Percentiles rank a stretch among this genome's conserved stretches.
Evolutionary conservation across 176 grass and related monocot species (phyloP).

Genomic region (Rhipidocladum racemiflorum): DNA sequence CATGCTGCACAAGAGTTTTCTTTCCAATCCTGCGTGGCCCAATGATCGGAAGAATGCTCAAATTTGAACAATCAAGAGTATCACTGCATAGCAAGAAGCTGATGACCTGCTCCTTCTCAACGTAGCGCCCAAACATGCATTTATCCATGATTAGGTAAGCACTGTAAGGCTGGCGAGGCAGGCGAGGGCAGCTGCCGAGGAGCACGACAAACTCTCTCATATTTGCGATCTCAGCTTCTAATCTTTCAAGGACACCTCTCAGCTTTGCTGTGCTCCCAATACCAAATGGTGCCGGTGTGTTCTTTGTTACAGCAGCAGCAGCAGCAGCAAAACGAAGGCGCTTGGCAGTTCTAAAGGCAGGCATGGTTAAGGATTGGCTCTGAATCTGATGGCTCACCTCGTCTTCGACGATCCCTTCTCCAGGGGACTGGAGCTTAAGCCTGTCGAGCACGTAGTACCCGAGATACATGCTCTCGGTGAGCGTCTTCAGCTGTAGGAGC

Average conservation of each 20-base stretch:
- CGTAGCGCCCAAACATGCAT: conserved; percentile 1
- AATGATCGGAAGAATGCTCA: conserved; percentile 37
- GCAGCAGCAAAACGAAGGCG: not conserved
- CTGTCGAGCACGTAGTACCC: conserved; percentile 19
- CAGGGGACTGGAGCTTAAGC: not conserved
- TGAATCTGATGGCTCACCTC: not conserved
- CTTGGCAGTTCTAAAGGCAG: not conserved
- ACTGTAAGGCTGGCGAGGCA: not conserved
- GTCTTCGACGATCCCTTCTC: not conserved
- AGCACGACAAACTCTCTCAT: conserved; percentile 14
- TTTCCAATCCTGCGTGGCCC: conserved; percentile 37
- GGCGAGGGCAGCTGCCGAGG: conserved; percentile 3
- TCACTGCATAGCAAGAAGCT: conserved; percentile 28
- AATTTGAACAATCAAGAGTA: not conserved
- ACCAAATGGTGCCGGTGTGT: not conserved
- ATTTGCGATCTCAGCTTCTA: conserved; percentile 2
- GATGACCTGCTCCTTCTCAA: conserved; percentile 36
- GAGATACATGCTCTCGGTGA: conserved; percentile 13
- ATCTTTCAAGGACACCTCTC: not conserved
- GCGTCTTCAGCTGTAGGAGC: not conserved
- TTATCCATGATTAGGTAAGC: conserved; percentile 32
- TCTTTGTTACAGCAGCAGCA: not conserved
- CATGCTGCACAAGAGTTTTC: conserved; percentile 47
- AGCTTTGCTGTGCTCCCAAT: not conserved
- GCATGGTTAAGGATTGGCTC: not conserved